Base-by-base conservation (phyloP, 805 yeast species). In the Huiozyma naganishii region DNA sequence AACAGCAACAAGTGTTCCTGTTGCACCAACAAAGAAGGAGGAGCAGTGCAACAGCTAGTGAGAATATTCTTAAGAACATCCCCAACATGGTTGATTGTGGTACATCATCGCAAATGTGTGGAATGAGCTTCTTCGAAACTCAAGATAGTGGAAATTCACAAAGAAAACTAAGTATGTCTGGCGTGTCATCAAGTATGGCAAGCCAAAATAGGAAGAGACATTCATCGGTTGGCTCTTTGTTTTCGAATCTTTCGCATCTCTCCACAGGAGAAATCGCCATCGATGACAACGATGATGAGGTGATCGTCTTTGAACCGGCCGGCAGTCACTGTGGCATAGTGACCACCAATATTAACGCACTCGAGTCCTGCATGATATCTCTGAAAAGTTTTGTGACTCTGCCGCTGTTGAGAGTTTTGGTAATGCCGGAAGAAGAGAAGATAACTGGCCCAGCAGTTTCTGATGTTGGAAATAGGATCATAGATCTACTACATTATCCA, bases 21-120 rank as follows among this genome's bases (percentile, higher is more conserved):
- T 8, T 8, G n/a, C 9, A 30, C 3, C 9, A 8, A 30, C 9
- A 30, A 8, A 11, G 9, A 8, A 30, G n/a, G 33, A 11, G 33
- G 9, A 30, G 11, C 9, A 30, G 11, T 11, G 33, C 33, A 30
- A 30, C 33, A 9, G 9, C n/a, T 30, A 30, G 11, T 11, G 33
- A 30, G 9, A 11, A 8, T 8, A 8, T 9, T 3, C 33, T 30
- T 5, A 8, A 8, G 33, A 5, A 11, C 9, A 17, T 17, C 23
- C 23, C 23, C 23, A 30, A 30, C n/a, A 8, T 30, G 9, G 33
- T 30, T 11, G 47, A 49, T 41, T 47, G 53, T 7, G 48, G 54
- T 9, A 51, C 58, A 2, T 58, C 59, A 3, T 49, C 59, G 6
- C 51, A 47, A 34, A 37, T 55, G 17, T 53, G 54, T 5, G 58